Base-by-base conservation (phyloP, 2,329 filamentous ascomycete species). In the Beauveria scarabaeidicola region DNA sequence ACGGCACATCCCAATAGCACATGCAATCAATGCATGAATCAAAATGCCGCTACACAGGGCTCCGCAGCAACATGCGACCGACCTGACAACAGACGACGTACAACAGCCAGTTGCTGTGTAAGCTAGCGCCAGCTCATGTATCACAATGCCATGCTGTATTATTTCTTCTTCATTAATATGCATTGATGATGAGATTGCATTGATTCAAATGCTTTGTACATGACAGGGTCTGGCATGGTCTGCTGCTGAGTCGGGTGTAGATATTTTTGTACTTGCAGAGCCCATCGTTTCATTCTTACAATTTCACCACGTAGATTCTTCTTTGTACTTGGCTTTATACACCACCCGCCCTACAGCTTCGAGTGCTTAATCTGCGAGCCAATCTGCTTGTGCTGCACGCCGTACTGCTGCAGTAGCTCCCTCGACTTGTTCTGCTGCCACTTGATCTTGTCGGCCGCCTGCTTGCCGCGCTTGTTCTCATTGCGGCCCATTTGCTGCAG, bases 401-500 rank as follows among this genome's bases (percentile, higher is more conserved):
- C 74, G 69, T 86, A 84, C 72, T 84, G 72, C 71, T 77, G 81
- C 69, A 90, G 78, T 72, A 93, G 68, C 76, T 86, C 78, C 67
- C 83, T 82, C 17, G 86, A 82, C 77, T 81, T 86, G 68, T 78
- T 74, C 71, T 78, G 81, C 77, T 93, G 89, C 69, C 75, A 77
- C 66, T 80, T 74, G 60, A 91, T 85, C 69, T 81, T 81, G 62
- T 79, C 77, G 47, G 86, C 78, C 51, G 86, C 81, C 65, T 80
- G 82, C 64, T 75, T 70, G 60, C 84, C 86, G 64, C 83, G 81
- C 73, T 82, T 88, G 72, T 91, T 92, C 80, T 94, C 90, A 66
- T 91, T 91, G 66, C 81, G 80, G 17, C 89, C 90, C 77, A 94
- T 78, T 76, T 94, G 90, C 72, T 90, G 79, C 65, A 92, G 75